Evolutionary conservation across 2,329 filamentous ascomycete genomes (phyloP).

Genomic region (Metarhizium guizhouense): DNA sequence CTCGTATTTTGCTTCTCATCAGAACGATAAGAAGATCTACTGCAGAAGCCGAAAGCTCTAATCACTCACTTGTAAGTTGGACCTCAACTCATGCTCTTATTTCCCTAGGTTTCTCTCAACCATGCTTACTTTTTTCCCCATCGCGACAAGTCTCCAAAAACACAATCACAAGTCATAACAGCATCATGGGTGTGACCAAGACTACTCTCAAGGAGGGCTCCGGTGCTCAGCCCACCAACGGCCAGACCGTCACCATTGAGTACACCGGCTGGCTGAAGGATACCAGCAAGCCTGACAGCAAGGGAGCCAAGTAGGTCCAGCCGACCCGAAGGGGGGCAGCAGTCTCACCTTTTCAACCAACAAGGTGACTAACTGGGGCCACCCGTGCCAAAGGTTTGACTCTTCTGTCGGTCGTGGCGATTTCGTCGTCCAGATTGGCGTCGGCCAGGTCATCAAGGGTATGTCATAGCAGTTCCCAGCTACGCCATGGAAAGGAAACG

Average conservation of each 20-base stretch:
- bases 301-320: conserved; percentile 60
- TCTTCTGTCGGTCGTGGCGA: conserved; percentile 69
- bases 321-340: neutral
- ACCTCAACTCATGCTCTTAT: neutral
- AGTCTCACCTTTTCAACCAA: neutral
- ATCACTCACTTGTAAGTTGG: neutral
- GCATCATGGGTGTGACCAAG: conserved; percentile 67
- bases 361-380: conserved; percentile 24
- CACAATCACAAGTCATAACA: neutral
- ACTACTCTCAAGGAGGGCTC: conserved; percentile 52
- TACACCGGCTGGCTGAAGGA: conserved; percentile 88
- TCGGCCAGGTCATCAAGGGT: conserved; percentile 83
- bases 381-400: conserved; percentile 59
- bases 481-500: neutral
- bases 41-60: too few species aligned
- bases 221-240: conserved; percentile 48
- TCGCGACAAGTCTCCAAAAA: neutral
- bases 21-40: too few species aligned
- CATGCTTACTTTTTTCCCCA: neutral
- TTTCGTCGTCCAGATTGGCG: conserved; percentile 71
- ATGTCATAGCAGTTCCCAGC: conserved; percentile 16
- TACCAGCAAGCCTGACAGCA: conserved; percentile 44
- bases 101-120: neutral
- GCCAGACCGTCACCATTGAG: conserved; percentile 75
- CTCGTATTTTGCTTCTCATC: too few species aligned